These are phyloP conservation scores for Oryza australiensis DNA, from an alignment of 176 grass and related monocot genomes.

Conservation along the genomic window DNA sequence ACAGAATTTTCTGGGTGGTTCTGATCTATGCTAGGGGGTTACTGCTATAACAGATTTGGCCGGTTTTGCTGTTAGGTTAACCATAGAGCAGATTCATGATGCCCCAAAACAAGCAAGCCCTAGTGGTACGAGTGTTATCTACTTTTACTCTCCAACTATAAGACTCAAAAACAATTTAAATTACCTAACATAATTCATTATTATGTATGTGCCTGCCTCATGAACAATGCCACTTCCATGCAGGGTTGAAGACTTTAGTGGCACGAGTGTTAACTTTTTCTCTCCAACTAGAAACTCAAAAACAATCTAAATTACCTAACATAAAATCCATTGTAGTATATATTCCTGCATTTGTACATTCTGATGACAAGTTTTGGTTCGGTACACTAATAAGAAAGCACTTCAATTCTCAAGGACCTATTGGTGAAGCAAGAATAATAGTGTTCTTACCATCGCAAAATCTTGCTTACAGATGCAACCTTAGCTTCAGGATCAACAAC, in stretches of 20 bases:
- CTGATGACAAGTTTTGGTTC: not conserved
- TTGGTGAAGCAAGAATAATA: slow-evolving; percentile 29
- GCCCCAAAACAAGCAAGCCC: not conserved
- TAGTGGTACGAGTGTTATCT: not conserved
- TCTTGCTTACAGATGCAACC: slow-evolving; percentile 69
- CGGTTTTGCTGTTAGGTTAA: not conserved
- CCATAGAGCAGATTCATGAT: not conserved
- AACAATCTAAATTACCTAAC: not conserved
- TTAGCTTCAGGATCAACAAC: slow-evolving; percentile 70
- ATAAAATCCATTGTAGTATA: not conserved
- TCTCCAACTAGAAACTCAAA: too few species aligned
- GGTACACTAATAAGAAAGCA: not conserved
- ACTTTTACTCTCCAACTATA: not conserved
- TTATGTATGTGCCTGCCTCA: not conserved
- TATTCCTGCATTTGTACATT: not conserved
- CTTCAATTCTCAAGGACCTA: not conserved
- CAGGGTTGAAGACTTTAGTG: too few species aligned
- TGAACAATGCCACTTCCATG: too few species aligned
- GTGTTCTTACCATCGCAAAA: slow-evolving; percentile 75
- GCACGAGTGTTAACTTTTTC: too few species aligned
- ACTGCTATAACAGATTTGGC: not conserved
- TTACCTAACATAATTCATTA: not conserved
- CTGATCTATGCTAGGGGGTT: not conserved
- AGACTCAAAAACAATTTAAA: not conserved
- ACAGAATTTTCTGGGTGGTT: not conserved